Evolutionary conservation across 805 yeast genomes (phyloP), one percentile per base, ranked within the genome.

Genomic region (Metschnikowia shivogae): DNA sequence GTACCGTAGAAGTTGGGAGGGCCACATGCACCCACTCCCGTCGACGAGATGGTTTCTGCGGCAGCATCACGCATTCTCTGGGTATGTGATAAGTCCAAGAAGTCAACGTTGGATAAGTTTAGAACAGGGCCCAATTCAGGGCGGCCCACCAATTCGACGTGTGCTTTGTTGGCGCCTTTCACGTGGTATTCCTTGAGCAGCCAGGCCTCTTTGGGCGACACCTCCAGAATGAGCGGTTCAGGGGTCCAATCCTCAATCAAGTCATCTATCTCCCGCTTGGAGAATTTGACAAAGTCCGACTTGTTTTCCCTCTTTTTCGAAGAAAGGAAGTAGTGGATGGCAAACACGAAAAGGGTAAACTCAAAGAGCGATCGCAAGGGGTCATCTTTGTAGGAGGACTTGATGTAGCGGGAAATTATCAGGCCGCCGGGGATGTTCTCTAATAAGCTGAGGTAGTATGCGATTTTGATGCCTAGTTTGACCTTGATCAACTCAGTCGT

Each of bases 11-110:
- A 93, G 45, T 96, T 95, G 35, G 97, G 95, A 5, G 99, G 98
- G 34, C 98, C 97, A 72, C 99, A 93, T 0, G 97, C 92, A 52
- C 99, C 99, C 42, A 93, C 97, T 61, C 99, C 99, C 47, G 85
- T 81, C 46, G 73, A 72, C 38, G 72, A 71, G 49, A 93, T 81
- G 19, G 80, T 73, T 27, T 70, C 62, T 42, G 78, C 74, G 4
- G 89, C 89, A 10, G 72, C 76, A 17, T 71, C 63, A 42, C 70
- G 69, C 33, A 89, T 71, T 12, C 50, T 61, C 17, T 65, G 64
- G 54, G 77, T 66, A 29, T 65, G 64, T 40, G 83, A 77, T 60
- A 89, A 67, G 55, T 81, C 77, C 59, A 88, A 73, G 54, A 84
- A 83, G 65, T 92, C 96, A 45, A 77, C 65, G 3, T 89, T 77